Evolutionary conservation across 2,329 filamentous ascomycete genomes (phyloP), one percentile per base, ranked within the genome.

Genomic region (Botrytis fabae): DNA sequence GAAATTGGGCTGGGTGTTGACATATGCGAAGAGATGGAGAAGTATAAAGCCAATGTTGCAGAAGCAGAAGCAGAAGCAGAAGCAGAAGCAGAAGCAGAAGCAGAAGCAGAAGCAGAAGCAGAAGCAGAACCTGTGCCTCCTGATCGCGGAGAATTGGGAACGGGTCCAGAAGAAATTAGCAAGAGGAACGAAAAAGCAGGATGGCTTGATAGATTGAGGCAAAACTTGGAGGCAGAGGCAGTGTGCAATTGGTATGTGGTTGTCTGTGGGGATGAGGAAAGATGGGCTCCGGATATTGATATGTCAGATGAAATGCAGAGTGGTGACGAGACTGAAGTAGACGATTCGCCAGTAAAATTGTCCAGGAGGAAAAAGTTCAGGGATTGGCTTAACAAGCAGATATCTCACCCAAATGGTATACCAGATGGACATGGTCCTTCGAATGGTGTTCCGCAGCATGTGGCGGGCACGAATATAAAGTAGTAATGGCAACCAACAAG

Each of bases 231-330:
- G 81, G 82, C 82, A n/a, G 85, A 82, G 2, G 87, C 85, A 77
- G 82, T 85, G n/a, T 86, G 90, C 42, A 82, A 85, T 61, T 91
- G 89, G 89, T 89, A 89, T 76, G 82, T 91, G 1, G 88, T 91
- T 14, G 87, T 90, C 25, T 90, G 89, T 76, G 87, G 86, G 18
- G 89, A 91, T 75, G 86, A 89, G 78, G 86, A 86, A 78, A 86
- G 91, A 20, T 83, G 84, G 57, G 82, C 82, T 69, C 82, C 81
- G 1, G 63, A 64, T 25, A 77, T 78, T 38, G 79, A 46, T n/a
- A 25, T 63, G 69, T 40, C 57, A 35, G 66, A 68, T 20, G 69
- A 71, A 32, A 69, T 46, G 35, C 73, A 73, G 38, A 76, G 77
- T 22, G 80, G 51, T 28, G 51, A 57, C n/a, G 51, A 57, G 51